Base-by-base conservation (phyloP, 1,284 basidiomycete genomes). In the Cryptococcus sp. region DNA sequence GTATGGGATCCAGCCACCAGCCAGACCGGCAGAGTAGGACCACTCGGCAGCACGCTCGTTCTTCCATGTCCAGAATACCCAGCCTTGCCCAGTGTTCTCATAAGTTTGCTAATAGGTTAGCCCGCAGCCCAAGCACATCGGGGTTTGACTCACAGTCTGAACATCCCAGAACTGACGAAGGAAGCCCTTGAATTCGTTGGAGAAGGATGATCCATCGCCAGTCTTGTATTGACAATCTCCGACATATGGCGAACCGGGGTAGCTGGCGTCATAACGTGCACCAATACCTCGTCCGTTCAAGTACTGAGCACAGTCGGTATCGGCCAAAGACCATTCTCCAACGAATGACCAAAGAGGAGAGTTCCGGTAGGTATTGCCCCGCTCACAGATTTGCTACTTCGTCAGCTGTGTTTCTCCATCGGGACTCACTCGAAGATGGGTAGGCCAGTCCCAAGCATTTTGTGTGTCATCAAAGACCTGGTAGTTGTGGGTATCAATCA, bases 261-360 rank as follows among this genome's bases (percentile, higher is more conserved):
- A 85, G 3, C 82, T 76, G 21, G 89, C 91, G 62, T 89, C 91
- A 69, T 87, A 94, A 46, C 90, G 81, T 9, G 86, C 78, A n/a
- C 88, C 86, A 19, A 78, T 56, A 19, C 83, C 79, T 40, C 83
- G 80, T 18, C 85, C 85, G 61, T 88, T 88, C 52, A 89, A 76
- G 80, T 83, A 90, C 61, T 77, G 83, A 14, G 91, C 89, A 64
- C 91, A 96, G 70, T 96, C 92, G 9, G 84, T 92, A 49, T 82
- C 76, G 0, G 88, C 88, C 31, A 62, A 66, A 50, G 73, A 70
- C 87, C 88, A 92, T 76, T 92, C 89, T 50, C 89, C 89, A 36
- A 90, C 86, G 47, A 91, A 77, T 34, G 82, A 75, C 86, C 85
- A 88, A 13, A 89, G 78, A 1, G 69, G 61, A 37, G 84, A 85